phyloP scores from a whole-genome alignment of 306 rosid genomes.

The Medicago truncatula region DNA sequence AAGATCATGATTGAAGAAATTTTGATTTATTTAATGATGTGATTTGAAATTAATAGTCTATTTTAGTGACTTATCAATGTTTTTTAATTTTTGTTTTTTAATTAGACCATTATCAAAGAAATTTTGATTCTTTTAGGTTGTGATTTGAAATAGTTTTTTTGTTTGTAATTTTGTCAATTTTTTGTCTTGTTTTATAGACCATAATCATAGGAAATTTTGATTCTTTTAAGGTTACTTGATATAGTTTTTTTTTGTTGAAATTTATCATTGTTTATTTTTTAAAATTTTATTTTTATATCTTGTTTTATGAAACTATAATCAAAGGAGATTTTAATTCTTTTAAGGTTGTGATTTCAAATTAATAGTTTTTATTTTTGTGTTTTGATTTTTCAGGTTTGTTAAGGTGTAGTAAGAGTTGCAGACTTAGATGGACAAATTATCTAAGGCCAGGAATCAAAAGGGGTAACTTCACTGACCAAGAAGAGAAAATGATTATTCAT shows the following conservation, averaged over 20 bases:
- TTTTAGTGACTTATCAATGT: too few relatives aligned
- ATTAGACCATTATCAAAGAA: too few relatives aligned
- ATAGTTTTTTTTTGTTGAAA: background rate
- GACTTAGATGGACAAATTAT: slow-evolving; percentile 96
- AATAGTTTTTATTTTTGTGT: background rate
- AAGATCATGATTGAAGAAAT: background rate
- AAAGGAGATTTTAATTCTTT: background rate
- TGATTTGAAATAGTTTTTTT: background rate
- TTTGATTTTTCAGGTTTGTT: slow-evolving; percentile 62
- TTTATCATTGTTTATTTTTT: background rate
- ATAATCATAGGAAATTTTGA: background rate
- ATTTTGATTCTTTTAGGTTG: too few relatives aligned
- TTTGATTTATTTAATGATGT: background rate
- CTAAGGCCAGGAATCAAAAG: slow-evolving; percentile 91
- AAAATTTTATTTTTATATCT: background rate
- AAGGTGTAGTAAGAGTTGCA: slow-evolving; percentile 92
- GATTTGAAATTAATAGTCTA: too few relatives aligned
- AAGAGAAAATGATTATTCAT: slow-evolving; percentile 94
- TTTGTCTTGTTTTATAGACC: background rate
- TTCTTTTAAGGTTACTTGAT: background rate
- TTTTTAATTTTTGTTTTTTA: too few relatives aligned
- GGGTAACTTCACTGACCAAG: slow-evolving; percentile 89
- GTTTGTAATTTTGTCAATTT: background rate
- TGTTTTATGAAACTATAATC: background rate
- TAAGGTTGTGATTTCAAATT: slow-evolving; percentile 18